phyloP scores from a whole-genome alignment of 1,284 basidiomycete genomes.

The Limonomyces culmigenus region DNA sequence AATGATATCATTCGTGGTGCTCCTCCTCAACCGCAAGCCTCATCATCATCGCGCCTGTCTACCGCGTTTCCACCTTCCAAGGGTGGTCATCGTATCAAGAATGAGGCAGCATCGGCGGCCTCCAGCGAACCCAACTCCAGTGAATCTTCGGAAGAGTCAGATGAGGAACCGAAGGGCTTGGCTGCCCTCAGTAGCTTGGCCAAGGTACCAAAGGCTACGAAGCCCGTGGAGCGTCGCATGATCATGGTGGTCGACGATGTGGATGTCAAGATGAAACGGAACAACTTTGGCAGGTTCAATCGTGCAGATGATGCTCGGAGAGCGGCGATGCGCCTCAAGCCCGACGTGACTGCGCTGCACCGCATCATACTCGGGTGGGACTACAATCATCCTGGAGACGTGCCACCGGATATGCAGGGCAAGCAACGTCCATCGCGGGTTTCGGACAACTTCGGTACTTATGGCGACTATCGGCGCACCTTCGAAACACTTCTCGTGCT shows the following conservation, averaged over 20 bases:
- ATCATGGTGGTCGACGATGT: constrained; percentile 56
- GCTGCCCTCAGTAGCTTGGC: constrained; percentile 47
- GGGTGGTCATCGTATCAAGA: too few relatives aligned
- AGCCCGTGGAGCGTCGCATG: constrained; percentile 43
- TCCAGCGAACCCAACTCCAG: too few relatives aligned
- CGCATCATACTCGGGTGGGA: constrained; percentile 78
- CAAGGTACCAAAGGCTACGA: constrained; percentile 40
- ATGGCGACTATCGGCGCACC: constrained; percentile 53
- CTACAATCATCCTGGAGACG: constrained; percentile 50
- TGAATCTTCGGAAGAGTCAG: constrained; percentile 28
- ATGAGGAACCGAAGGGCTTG: constrained; percentile 43
- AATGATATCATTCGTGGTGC: too few relatives aligned
- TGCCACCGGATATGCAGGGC: constrained; percentile 41
- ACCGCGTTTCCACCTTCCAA: too few relatives aligned
- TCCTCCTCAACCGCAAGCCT: too few relatives aligned
- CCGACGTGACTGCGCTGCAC: constrained; percentile 71
- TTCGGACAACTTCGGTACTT: constrained; percentile 49
- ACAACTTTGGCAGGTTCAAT: constrained; percentile 32
- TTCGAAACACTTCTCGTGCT: constrained; percentile 83
- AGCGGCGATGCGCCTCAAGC: constrained; percentile 59
- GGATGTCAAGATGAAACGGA: constrained; percentile 19
- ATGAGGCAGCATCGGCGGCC: too few relatives aligned
- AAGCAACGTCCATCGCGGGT: constrained; percentile 24
- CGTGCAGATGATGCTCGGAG: constrained; percentile 46
- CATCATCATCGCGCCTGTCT: too few relatives aligned